Base-by-base conservation (phyloP, 331 rosid genomes). In the Arachis monticola region DNA sequence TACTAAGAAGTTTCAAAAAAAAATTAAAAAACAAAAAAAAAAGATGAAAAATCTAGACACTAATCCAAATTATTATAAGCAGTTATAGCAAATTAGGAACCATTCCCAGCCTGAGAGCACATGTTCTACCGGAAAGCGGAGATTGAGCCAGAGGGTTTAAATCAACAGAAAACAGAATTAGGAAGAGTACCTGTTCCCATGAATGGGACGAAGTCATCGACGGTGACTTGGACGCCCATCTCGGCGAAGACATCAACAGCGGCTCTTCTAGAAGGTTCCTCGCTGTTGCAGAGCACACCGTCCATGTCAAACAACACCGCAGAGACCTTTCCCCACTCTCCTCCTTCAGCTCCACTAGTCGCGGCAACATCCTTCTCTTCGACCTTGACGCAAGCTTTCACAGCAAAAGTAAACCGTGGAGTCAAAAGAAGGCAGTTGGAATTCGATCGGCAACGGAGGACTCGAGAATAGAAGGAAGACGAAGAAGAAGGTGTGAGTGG, bases 301-400 rank as follows among this genome's bases (percentile, higher is more conserved):
- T 94, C 97, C 97, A 94, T 94, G 78, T 91, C 99, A 79, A 94
- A 92, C 77, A 92, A 57, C 77, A 94, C 96, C 1, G 97, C 97
- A 2, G 99, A 90, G 38, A 94, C 97, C 74, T 88, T 90, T 40
- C 89, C 96, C 97, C 99, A 94, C n/a, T 80, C 88, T 32, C 45
- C 81, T 59, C 69, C 53, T 41, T 7, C 68, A n/a, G 11, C 66
- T 62, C 30, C 66, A 10, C 45, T 6, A 0, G 62, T 77, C 13
- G 84, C 81, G 7, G 56, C 68, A 4, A 61, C 82, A 40, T 70
- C 79, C 85, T 79, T 90, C 88, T 80, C 85, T 66, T 88, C 92
- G 58, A 85, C 95, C 44, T 87, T 82, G 60, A 83, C 80, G 48
- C 93, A 82, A 65, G 95, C 91, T 75, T 80, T 90, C 64, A 77